phyloP scores from a whole-genome alignment of 2,329 filamentous ascomycete species.

The Fusarium sp. region DNA sequence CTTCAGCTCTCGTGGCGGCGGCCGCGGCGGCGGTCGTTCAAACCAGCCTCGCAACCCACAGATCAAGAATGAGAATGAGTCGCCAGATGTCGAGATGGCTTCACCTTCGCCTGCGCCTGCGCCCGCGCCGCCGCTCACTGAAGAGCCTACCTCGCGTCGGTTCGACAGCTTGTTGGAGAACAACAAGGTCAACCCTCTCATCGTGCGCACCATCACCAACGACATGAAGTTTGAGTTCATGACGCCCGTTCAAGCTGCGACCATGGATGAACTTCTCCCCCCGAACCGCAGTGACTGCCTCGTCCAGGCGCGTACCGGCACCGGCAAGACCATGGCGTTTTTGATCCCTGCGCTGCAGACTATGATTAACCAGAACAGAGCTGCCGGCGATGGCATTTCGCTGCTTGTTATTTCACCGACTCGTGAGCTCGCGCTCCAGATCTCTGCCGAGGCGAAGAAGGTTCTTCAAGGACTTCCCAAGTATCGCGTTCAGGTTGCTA shows the following conservation, averaged over 20 bases:
- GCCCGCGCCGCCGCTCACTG: slow-evolving; percentile 24
- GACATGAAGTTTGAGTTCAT: slow-evolving; percentile 63
- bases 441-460: slow-evolving; percentile 75
- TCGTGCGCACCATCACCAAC: slow-evolving; percentile 60
- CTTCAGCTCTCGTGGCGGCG: background rate
- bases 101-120: background rate
- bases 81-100: background rate
- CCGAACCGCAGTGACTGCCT: slow-evolving; percentile 63
- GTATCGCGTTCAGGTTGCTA: slow-evolving; percentile 81
- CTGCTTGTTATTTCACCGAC: slow-evolving; percentile 76
- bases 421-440: slow-evolving; percentile 76
- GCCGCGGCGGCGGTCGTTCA: background rate
- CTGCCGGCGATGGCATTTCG: slow-evolving; percentile 57
- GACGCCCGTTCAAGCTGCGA: slow-evolving; percentile 66
- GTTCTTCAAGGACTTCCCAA: slow-evolving; percentile 77
- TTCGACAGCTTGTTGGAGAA: slow-evolving; percentile 57
- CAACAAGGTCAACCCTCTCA: slow-evolving; percentile 56
- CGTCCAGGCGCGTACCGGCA: slow-evolving; percentile 88
- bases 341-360: slow-evolving; percentile 84
- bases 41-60: background rate
- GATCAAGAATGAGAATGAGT: background rate
- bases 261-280: slow-evolving; percentile 59
- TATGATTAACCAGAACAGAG: slow-evolving; percentile 63
- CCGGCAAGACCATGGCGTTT: slow-evolving; percentile 87
- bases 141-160: slow-evolving; percentile 57